Base-by-base conservation (phyloP, 73 alveolate species). In the Durusdinium trenchii region DNA sequence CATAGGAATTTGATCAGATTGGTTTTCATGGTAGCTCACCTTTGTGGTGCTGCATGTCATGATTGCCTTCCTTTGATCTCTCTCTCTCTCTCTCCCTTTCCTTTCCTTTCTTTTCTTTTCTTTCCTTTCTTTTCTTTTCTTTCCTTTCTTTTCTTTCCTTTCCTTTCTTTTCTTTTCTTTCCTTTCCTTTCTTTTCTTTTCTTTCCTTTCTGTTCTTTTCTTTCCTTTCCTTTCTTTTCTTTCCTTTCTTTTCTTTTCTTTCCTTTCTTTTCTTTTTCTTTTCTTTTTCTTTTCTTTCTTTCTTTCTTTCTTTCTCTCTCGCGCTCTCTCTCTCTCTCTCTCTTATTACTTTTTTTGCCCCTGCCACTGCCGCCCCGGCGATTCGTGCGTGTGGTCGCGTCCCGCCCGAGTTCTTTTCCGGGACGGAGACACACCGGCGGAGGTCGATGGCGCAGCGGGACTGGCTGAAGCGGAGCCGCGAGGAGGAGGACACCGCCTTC, bases 371-470 rank as follows among this genome's bases (percentile, higher is more conserved):
- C 20, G 64, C 20, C 20, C 28, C 20, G 9, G 64, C 20, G 9
- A 20, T 54, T 54, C 20, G 64, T 54, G 9, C 28, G 9, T 54
- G 64, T 54, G 9, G 64, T 54, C 20, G 64, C 20, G 9, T 9
- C 20, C 20, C 2, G n/a, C 60, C 40, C 54, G 86, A 12, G 36
- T 38, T 64, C 12, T 76, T 7, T 38, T 10, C 26, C 42, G 16
- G 46, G 7, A 3, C 82, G 0, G 47, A 69, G 3, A 32, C 42
- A 32, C 46, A 36, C 16, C 26, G 60, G 36, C 4, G n/a, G 78
- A 91, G 98, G 98, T 91, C 98, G 46, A 36, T 91, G 46, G 57
- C 50, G 87, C 98, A 91, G 89, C 98, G 98, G n/a, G 98, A 91
- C 46, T 46, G 40, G 35, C 46, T 91, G 48, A 87, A 76, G 89